phyloP scores from a whole-genome alignment of 441 rosid genomes.

The Erodium moschatum region DNA sequence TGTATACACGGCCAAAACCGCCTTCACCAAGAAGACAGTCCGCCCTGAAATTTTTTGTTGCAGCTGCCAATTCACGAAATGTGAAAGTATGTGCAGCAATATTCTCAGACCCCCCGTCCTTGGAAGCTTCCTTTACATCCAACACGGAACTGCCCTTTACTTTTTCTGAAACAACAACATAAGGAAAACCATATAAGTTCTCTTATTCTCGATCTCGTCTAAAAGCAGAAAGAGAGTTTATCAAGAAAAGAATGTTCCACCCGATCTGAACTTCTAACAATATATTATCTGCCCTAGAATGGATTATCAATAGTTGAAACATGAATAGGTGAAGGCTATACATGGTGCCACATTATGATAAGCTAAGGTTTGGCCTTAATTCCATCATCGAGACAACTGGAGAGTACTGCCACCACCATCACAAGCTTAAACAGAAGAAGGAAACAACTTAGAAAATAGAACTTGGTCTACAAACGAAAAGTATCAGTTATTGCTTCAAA shows the following conservation, averaged over 20 bases:
- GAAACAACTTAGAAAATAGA: background rate
- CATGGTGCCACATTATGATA: background rate
- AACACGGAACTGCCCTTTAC: slow-evolving; percentile 26
- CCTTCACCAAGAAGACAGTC: slow-evolving; percentile 64
- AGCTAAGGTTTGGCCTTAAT: background rate
- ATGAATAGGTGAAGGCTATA: background rate
- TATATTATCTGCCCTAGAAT: background rate
- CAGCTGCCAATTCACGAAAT: slow-evolving; percentile 44
- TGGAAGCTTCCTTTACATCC: slow-evolving; percentile 29
- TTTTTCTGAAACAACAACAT: slow-evolving; percentile 34
- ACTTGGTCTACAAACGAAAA: background rate
- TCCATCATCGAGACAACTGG: background rate
- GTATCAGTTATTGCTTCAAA: background rate
- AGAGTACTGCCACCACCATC: background rate
- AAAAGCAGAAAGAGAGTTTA: background rate
- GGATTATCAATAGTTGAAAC: background rate
- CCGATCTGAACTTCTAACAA: background rate
- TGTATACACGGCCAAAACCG: slow-evolving; percentile 59
- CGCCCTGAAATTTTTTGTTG: slow-evolving; percentile 48
- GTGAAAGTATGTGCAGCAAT: slow-evolving; percentile 45
- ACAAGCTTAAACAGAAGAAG: background rate
- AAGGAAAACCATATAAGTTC: background rate
- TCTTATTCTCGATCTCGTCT: background rate
- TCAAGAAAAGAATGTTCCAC: background rate
- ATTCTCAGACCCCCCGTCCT: slow-evolving; percentile 33